Evolutionary conservation across 805 yeast species (phyloP).

Genomic region (Lachancea dasiensis): DNA sequence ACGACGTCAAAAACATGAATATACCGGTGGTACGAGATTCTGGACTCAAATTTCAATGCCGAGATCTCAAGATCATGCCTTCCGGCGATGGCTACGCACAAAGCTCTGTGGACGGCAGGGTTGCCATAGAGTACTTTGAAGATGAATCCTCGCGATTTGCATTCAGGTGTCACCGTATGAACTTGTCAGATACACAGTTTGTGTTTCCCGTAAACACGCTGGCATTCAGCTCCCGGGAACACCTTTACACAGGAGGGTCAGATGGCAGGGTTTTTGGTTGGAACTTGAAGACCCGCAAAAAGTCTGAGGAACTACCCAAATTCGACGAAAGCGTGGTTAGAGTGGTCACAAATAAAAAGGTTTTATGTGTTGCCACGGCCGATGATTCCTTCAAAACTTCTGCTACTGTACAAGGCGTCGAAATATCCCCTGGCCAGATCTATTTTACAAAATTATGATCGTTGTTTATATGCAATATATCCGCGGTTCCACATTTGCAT

Average conservation of each 20-base stretch:
- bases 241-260: constrained; percentile 84
- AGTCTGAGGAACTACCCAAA: constrained; percentile 65
- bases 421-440: constrained; percentile 22
- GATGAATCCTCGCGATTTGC: constrained; percentile 53
- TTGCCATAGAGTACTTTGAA: constrained; percentile 62
- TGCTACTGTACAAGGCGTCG: constrained; percentile 21
- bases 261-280: constrained; percentile 86
- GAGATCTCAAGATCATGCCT: constrained; percentile 51
- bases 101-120: constrained; percentile 77
- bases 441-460: constrained; percentile 17
- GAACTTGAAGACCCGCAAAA: constrained; percentile 79
- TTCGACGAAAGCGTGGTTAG: constrained; percentile 39
- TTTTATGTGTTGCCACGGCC: constrained; percentile 42
- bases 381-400: constrained; percentile 44
- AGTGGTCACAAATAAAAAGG: constrained; percentile 27
- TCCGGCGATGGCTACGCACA: constrained; percentile 55
- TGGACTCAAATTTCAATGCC: constrained; percentile 61
- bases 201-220: constrained; percentile 77
- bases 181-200: constrained; percentile 40
- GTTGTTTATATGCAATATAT: background rate
- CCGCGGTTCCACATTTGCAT: background rate
- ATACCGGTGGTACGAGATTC: constrained; percentile 48
- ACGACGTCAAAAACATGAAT: constrained; percentile 45
- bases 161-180: constrained; percentile 70
- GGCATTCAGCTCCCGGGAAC: constrained; percentile 67